Conservation (phyloP, 192 early-diverging fungal species). For the Spizellomyces sp. region DNA sequence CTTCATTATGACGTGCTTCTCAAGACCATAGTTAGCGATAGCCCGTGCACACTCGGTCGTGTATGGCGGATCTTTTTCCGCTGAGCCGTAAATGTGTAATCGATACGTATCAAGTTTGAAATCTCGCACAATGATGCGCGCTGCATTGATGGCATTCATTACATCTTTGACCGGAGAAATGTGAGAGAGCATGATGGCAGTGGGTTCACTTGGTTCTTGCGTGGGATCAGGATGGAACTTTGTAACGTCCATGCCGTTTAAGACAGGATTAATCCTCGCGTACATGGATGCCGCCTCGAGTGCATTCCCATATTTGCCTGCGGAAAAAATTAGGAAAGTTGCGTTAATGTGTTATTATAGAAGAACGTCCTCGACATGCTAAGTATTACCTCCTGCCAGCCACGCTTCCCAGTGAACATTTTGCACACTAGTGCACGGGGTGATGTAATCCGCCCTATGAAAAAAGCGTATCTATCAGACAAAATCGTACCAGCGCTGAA, state of each 20-base stretch:
- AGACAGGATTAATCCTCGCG: constrained; percentile 39
- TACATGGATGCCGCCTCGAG: constrained; percentile 4
- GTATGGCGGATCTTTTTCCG: constrained; percentile 48
- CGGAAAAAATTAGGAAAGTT: too few species aligned
- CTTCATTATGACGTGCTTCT: constrained; percentile 40
- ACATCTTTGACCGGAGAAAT: constrained; percentile 51
- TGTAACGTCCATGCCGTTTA: constrained; percentile 50
- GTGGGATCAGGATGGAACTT: constrained; percentile 39
- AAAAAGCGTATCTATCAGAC: background rate
- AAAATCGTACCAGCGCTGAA: background rate
- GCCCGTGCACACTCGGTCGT: constrained; percentile 37
- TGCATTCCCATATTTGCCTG: constrained; percentile 20
- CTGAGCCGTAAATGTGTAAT: constrained; percentile 49
- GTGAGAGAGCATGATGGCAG: constrained; percentile 50
- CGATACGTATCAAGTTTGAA: constrained; percentile 39
- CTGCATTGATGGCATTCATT: constrained; percentile 49
- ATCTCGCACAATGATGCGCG: constrained; percentile 47
- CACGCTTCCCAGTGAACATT: constrained; percentile 46
- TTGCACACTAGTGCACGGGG: constrained; percentile 49
- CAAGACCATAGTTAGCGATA: constrained; percentile 38
- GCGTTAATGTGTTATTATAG: too few species aligned
- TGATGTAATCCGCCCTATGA: constrained; percentile 40
- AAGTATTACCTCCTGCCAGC: constrained; percentile 31
- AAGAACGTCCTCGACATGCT: too few species aligned
- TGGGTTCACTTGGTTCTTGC: constrained; percentile 27